Conservation (phyloP, 352 stramenopile genomes). For the Phytophthora capsici region DNA sequence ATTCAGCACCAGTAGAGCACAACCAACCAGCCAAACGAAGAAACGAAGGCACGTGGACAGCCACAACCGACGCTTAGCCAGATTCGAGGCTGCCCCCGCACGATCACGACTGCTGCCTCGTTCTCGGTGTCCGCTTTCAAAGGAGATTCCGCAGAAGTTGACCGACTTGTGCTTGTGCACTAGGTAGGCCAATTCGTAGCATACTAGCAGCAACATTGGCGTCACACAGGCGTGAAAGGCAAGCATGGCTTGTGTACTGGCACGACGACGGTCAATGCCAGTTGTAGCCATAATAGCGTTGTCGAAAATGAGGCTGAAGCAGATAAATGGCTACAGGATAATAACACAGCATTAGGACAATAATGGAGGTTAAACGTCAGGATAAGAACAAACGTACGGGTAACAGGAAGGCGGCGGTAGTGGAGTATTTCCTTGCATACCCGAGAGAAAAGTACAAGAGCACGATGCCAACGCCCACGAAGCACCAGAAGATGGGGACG, state of each 20-base stretch:
- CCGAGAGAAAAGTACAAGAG: slow-evolving; percentile 78
- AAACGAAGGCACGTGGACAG: slow-evolving; percentile 73
- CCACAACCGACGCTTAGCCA: slow-evolving; percentile 29
- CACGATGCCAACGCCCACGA: slow-evolving; percentile 58
- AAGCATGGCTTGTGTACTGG: slow-evolving; percentile 73
- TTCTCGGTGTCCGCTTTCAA: slow-evolving; percentile 74
- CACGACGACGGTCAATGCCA: slow-evolving; percentile 62
- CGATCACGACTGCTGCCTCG: slow-evolving; percentile 37
- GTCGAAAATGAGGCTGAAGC: slow-evolving; percentile 79
- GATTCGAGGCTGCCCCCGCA: slow-evolving; percentile 22
- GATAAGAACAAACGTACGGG: slow-evolving; percentile 46
- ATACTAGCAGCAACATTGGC: slow-evolving; percentile 86
- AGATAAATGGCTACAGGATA: slow-evolving; percentile 72
- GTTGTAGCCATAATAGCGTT: slow-evolving; percentile 84
- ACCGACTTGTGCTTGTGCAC: slow-evolving; percentile 92
- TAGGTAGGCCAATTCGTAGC: slow-evolving; percentile 90
- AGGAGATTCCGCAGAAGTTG: slow-evolving; percentile 91
- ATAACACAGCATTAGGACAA: slow-evolving; percentile 3
- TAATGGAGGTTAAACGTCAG: slow-evolving; percentile 4
- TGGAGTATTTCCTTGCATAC: slow-evolving; percentile 81
- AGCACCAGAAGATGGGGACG: slow-evolving; percentile 76
- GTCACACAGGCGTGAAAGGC: slow-evolving; percentile 85
- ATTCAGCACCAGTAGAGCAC: slow-evolving; percentile 70
- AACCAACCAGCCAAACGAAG: slow-evolving; percentile 71
- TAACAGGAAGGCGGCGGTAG: slow-evolving; percentile 75